Base-by-base conservation (phyloP, 768 basidiomycete species). In the Boletus pseudopeckii region DNA sequence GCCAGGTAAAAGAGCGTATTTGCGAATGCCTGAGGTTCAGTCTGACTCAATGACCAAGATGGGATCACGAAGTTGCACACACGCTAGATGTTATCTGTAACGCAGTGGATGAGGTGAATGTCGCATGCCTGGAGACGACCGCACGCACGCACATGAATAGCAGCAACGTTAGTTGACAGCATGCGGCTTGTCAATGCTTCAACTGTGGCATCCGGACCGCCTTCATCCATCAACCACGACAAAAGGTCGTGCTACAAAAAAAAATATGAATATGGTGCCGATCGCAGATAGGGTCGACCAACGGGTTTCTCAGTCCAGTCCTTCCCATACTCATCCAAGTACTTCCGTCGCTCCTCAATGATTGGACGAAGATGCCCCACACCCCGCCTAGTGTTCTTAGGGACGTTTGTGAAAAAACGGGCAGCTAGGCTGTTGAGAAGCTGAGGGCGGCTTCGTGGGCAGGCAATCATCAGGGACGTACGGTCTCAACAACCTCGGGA, bases 401-500 rank as follows among this genome's bases (percentile, higher is more conserved):
- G 13, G 7, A 58, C 28, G 5, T 38, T 55, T 10, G 51, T 56
- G 13, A 66, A 4, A 9, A 66, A 44, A 18, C 36, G 24, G 20
- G 51, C 64, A 7, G 59, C 62, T 4, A 66, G 36, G 5, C 69
- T 70, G 39, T 11, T 30, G 13, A 40, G 20, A 41, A 14, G 9
- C 7, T 28, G 14, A 30, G 24, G 13, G 28, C 3, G 5, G 9
- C 2, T 9, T 13, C 17, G 8, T 7, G 7, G 24, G 24, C 1
- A 17, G 32, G 1, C 4, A 7, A 41, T 7, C 8, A 17, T 13
- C 14, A n/a, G 4, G 5, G 22, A 53, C 63, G 7, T 45, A 78
- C 74, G 66, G 71, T 49, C 57, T 63, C 45, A 76, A 26, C 24
- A 70, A 60, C 0, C 47, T 26, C 5, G 77, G 78, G 24, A 75